Evolutionary conservation across 1,139 yeast genomes (phyloP), one percentile per base, ranked within the genome.

Genomic region (Suhomyces panamericanus): DNA sequence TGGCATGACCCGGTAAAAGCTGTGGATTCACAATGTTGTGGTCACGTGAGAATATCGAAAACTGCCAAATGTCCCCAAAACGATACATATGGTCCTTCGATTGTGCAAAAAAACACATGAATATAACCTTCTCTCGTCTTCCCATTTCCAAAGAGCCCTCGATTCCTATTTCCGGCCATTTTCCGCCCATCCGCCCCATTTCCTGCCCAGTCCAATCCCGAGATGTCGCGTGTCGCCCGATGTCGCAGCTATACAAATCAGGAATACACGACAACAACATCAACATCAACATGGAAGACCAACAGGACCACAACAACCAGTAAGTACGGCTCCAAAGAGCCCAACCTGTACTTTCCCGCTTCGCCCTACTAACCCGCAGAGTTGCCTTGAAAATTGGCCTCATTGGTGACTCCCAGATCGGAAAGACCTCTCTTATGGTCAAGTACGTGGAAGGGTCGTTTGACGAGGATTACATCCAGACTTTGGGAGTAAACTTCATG

Each of bases 371-470:
- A 42, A 41, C 46, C 42, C 6, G 6, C 48, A 74, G 79, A 50
- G 93, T 90, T 33, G 89, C 95, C 10, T 75, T 93, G 40, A 95
- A 93, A 60, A 90, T 93, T 17, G 99, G 98, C 8, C 79, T 93
- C 44, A 84, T 93, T 43, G 99, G 99, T 9, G 99, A 95, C 63
- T 95, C 97, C 1, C 96, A 90, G 58, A 93, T 93, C n/a, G 99
- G 99, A 6, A 93, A 93, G 60, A 93, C 99, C 0, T 89, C 98
- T 9, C 69, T 93, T 46, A 93, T 93, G 99, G 96, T 91, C 28
- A 91, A 93, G 60, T 93, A 93, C 60, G 98, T 93, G 16, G 97
- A 93, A 60, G 96, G 96, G 42, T 81, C 89, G 35, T 93, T 87
- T 62, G 96, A 90, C 60, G 95, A 90, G 58, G 93, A 84, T 54